Percentiles rank a stretch among this genome's conserved stretches.
These are phyloP conservation scores for Conoideocrella luteorostrata DNA, from an alignment of 2,329 filamentous ascomycete species.

Conservation along the genomic window DNA sequence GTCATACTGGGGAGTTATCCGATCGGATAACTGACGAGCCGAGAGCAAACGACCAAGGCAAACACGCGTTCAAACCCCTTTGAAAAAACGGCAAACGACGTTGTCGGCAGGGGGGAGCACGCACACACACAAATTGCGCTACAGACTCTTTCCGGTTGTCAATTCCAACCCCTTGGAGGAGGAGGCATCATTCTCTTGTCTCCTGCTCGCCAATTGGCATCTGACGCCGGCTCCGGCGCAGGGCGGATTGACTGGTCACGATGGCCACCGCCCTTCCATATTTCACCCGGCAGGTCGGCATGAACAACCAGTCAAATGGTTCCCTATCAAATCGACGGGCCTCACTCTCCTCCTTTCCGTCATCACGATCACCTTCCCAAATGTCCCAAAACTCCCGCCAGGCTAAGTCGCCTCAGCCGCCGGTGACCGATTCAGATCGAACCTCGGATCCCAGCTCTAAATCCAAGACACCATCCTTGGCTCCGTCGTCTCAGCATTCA, in stretches of 20 bases:
- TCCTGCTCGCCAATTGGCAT: conserved; percentile 1
- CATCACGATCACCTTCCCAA: conserved; percentile 51
- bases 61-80: neutral
- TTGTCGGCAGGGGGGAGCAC: neutral
- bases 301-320: conserved; percentile 28
- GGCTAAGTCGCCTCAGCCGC: conserved; percentile 48
- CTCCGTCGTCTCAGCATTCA: conserved; percentile 56
- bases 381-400: conserved; percentile 49
- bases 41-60: neutral
- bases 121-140: neutral
- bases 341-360: conserved; percentile 60
- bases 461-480: conserved; percentile 53
- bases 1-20: neutral
- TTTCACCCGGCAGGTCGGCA: conserved; percentile 31
- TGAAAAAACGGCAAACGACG: too few relatives aligned
- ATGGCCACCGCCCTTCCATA: conserved; percentile 39
- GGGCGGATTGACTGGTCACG: neutral
- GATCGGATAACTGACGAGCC: conserved; percentile 6
- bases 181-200: neutral
- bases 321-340: conserved; percentile 33
- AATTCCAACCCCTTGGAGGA: neutral
- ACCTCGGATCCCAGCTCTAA: conserved; percentile 54
- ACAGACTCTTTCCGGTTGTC: neutral
- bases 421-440: conserved; percentile 45
- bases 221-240: neutral